Percentiles rank a stretch among this genome's conserved stretches.
Evolutionary conservation across 164 flowering plant species (phyloP).

Genomic region (Tetracentron sinense): DNA sequence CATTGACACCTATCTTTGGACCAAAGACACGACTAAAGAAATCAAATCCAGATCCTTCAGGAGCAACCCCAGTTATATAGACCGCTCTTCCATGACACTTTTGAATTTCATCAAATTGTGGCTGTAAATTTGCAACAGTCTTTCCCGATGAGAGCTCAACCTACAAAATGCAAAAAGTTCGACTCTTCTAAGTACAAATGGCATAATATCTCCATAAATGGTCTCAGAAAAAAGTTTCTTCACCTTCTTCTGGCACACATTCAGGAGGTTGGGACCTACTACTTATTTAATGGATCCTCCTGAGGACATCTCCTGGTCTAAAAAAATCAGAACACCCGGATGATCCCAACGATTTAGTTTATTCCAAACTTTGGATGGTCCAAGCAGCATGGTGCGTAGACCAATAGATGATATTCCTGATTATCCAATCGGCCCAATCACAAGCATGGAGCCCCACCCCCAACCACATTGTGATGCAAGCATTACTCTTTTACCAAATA

Average conservation of each 20-base stretch:
- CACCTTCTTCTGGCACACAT: background rate
- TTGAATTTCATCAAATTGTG: constrained; percentile 28
- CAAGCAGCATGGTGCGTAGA: background rate
- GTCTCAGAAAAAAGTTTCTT: background rate
- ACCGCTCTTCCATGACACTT: constrained; percentile 34
- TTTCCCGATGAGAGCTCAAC: constrained; percentile 29
- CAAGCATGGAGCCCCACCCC: too few relatives aligned
- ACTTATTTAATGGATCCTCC: background rate
- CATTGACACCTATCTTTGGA: constrained; percentile 33
- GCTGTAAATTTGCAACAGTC: constrained; percentile 27
- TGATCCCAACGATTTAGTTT: too few relatives aligned
- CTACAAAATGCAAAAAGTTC: constrained; percentile 18
- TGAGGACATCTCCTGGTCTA: background rate
- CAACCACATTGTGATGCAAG: too few relatives aligned
- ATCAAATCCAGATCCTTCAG: constrained; percentile 32
- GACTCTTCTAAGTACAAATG: background rate
- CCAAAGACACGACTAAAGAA: constrained; percentile 37
- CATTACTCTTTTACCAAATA: too few relatives aligned
- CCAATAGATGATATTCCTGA: background rate
- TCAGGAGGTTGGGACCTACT: background rate
- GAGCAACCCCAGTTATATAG: constrained; percentile 30
- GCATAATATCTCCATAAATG: background rate
- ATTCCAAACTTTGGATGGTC: background rate
- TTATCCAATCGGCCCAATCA: too few relatives aligned
- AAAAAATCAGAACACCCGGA: too few relatives aligned